A percentile compares a stretch with the other conserved stretches of the same genome.
Conservation (phyloP, 805 yeast genomes). For the Saturnispora ahearnii region DNA sequence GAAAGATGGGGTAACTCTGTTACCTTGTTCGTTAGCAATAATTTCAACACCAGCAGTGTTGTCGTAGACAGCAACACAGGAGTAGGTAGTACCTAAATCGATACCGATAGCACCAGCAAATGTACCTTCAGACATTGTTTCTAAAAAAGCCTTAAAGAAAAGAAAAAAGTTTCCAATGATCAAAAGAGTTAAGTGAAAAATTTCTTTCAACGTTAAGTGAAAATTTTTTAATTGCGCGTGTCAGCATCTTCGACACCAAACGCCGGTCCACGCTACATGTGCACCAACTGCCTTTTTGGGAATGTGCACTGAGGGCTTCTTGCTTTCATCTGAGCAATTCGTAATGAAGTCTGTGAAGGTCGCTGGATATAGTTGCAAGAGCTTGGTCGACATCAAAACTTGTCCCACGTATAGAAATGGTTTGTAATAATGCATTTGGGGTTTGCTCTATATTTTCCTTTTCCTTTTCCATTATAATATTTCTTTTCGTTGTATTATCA, state of each 20-base stretch:
- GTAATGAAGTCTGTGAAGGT: background rate
- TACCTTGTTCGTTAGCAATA: conserved; percentile 79
- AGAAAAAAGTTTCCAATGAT: background rate
- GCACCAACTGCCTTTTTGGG: background rate
- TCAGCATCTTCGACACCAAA: background rate
- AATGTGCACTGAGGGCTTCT: background rate
- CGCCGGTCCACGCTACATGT: background rate
- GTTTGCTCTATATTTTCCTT: background rate
- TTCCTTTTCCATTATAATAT: background rate
- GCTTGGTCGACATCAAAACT: background rate
- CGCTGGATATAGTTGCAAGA: background rate
- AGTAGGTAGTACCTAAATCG: conserved; percentile 86
- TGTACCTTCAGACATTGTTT: conserved; percentile 91
- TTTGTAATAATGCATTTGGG: background rate
- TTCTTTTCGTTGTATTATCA: conserved; percentile 5
- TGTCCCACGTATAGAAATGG: background rate
- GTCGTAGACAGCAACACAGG: conserved; percentile 68
- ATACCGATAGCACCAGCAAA: conserved; percentile 99
- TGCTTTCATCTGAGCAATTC: background rate
- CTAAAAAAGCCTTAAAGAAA: background rate
- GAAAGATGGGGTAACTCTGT: conserved; percentile 77
- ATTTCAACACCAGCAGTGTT: conserved; percentile 64
- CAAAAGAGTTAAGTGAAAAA: conserved; percentile 14
- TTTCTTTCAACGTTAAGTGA: conserved; percentile 14
- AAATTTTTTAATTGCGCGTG: conserved; percentile 9